phyloP scores from a whole-genome alignment of 2,329 filamentous ascomycete species.

The Neofusicoccum sp. region DNA sequence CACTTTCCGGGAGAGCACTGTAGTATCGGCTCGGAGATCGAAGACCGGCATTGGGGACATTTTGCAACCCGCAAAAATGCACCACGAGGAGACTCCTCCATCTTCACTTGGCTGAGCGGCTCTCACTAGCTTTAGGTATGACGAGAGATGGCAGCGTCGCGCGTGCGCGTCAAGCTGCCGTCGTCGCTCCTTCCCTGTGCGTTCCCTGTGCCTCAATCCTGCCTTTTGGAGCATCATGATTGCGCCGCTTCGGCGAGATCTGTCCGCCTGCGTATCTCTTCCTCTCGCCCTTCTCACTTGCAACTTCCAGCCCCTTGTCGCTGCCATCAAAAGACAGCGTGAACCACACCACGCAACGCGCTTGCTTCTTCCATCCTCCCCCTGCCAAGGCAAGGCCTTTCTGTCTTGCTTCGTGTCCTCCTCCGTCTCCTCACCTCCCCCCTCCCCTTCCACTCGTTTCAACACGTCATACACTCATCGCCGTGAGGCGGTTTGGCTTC shows the following conservation, averaged over 20 bases:
- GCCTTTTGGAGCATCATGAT: neutral
- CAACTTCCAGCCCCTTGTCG: neutral
- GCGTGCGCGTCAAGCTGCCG: neutral
- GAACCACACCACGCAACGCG: neutral
- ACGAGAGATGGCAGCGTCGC: neutral
- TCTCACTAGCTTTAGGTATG: neutral
- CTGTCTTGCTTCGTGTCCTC: neutral
- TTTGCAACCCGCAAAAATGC: neutral
- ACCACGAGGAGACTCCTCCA: neutral
- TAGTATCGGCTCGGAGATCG: conserved; percentile 3
- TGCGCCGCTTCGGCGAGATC: neutral
- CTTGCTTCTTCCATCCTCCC: neutral
- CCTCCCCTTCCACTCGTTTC: conserved; percentile 20
- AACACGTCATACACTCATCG: conserved; percentile 7
- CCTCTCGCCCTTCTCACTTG: neutral
- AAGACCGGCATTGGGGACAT: neutral
- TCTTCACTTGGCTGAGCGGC: neutral
- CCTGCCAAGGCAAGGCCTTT: neutral
- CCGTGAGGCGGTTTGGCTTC: conserved; percentile 5
- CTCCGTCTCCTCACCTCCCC: neutral
- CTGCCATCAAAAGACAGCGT: neutral
- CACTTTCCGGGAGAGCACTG: conserved; percentile 1
- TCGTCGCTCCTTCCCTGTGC: neutral
- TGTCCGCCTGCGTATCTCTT: neutral
- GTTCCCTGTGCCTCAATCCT: neutral